These are phyloP conservation scores for Suaeda aralocaspica DNA, from an alignment of 148 eudicot genomes.

Conservation along the genomic window DNA sequence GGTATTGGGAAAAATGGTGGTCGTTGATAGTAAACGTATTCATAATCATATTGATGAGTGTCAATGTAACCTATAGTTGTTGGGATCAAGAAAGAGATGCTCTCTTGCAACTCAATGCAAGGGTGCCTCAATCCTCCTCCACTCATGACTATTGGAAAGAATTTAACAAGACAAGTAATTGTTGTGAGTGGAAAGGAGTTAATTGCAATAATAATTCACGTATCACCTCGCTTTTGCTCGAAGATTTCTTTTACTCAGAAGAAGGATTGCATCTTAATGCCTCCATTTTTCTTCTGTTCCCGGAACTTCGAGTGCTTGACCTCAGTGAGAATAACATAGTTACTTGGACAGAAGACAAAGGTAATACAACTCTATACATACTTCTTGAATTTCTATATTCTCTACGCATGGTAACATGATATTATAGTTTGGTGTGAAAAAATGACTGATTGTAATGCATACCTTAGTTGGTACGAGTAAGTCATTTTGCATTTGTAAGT, in stretches of 20 bases:
- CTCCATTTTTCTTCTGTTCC: background rate
- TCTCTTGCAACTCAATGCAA: background rate
- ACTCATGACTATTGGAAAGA: background rate
- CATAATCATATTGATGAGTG: background rate
- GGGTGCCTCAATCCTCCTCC: background rate
- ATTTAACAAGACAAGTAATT: background rate
- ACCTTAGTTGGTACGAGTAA: too few relatives aligned
- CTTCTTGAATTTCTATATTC: too few relatives aligned
- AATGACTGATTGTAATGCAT: too few relatives aligned
- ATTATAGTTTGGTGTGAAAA: too few relatives aligned
- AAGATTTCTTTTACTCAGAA: background rate
- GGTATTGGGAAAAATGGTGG: background rate
- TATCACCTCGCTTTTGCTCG: background rate
- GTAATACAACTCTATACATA: background rate
- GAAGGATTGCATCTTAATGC: background rate
- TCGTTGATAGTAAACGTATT: background rate
- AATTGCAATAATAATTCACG: background rate
- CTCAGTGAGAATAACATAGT: background rate
- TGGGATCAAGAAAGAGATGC: constrained; percentile 1
- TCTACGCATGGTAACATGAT: too few relatives aligned
- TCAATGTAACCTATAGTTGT: background rate
- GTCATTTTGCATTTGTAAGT: too few relatives aligned
- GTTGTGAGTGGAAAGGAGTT: constrained; percentile 1
- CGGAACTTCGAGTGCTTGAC: background rate
- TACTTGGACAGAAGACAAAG: background rate